A percentile compares a stretch with the other conserved stretches of the same genome.
phyloP scores from a whole-genome alignment of 2,329 filamentous ascomycete genomes.

The Penicillium decumbens region DNA sequence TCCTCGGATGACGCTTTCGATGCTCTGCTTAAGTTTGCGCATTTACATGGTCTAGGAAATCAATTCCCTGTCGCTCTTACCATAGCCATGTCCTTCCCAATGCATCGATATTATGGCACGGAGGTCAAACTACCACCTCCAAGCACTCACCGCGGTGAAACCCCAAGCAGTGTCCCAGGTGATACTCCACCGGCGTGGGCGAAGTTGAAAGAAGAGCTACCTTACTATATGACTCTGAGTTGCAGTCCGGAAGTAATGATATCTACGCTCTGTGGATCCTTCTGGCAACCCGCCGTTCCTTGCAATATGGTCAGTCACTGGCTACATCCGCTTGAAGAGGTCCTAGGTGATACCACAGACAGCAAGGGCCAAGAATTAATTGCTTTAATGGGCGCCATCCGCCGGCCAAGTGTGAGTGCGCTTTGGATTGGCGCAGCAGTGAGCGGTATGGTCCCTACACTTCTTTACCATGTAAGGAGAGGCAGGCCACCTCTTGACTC shows the following conservation, averaged over 20 bases:
- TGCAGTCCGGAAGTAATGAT: constrained; percentile 13
- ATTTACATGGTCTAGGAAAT: constrained; percentile 8
- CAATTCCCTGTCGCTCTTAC: constrained; percentile 15
- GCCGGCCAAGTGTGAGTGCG: constrained; percentile 10
- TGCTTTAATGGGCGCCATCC: constrained; percentile 10
- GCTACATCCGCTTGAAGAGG: constrained; percentile 17
- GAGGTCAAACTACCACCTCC: constrained; percentile 10
- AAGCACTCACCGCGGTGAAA: not conserved
- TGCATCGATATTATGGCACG: constrained; percentile 7
- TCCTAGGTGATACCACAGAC: not conserved
- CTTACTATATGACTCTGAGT: constrained; percentile 18
- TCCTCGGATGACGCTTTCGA: constrained; percentile 7
- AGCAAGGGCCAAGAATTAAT: constrained; percentile 4
- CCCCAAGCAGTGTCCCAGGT: not conserved
- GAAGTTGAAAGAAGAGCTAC: constrained; percentile 5
- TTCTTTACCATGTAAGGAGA: not conserved
- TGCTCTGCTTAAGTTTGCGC: constrained; percentile 10
- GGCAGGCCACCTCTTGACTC: constrained; percentile 9
- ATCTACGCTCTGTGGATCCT: constrained; percentile 12
- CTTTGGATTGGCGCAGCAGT: constrained; percentile 12
- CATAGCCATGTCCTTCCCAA: constrained; percentile 12
- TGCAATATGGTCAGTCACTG: constrained; percentile 18
- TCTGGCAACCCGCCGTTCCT: constrained; percentile 14
- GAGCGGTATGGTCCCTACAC: constrained; percentile 5
- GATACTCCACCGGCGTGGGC: not conserved